phyloP scores from a whole-genome alignment of 768 basidiomycete species.

The Boletus vermiculosoides region DNA sequence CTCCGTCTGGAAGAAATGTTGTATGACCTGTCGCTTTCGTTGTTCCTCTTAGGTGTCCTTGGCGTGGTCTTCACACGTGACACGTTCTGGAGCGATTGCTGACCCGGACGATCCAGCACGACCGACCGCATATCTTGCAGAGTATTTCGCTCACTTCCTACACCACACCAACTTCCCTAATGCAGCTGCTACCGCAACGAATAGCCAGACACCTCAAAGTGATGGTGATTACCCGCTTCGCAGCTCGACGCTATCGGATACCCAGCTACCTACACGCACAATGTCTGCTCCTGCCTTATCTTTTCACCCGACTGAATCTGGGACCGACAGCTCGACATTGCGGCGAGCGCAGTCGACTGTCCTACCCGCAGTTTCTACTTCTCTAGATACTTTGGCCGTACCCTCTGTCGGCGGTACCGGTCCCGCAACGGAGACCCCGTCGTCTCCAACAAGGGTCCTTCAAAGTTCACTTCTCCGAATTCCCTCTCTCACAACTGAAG shows the following conservation, averaged over 20 bases:
- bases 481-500: not conserved
- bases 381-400: not conserved
- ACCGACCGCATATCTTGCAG: not conserved
- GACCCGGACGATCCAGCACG: slow-evolving; percentile 5
- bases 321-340: not conserved
- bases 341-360: not conserved
- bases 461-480: not conserved
- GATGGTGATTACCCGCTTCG: not conserved
- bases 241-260: not conserved
- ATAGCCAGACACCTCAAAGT: not conserved
- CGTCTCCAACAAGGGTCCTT: not conserved
- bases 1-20: not conserved
- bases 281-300: not conserved
- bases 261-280: not conserved
- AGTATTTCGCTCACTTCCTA: not conserved
- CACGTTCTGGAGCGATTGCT: slow-evolving; percentile 1
- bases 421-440: not conserved
- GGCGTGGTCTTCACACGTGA: not conserved
- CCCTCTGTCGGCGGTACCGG: not conserved
- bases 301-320: not conserved
- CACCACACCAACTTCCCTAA: not conserved
- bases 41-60: not conserved
- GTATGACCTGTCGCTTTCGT: not conserved
- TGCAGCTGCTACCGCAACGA: not conserved
- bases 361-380: not conserved